Evolutionary conservation across 2,329 filamentous ascomycete species (phyloP), one percentile per base, ranked within the genome.

Genomic region (Tolypocladium cylindrosporum): DNA sequence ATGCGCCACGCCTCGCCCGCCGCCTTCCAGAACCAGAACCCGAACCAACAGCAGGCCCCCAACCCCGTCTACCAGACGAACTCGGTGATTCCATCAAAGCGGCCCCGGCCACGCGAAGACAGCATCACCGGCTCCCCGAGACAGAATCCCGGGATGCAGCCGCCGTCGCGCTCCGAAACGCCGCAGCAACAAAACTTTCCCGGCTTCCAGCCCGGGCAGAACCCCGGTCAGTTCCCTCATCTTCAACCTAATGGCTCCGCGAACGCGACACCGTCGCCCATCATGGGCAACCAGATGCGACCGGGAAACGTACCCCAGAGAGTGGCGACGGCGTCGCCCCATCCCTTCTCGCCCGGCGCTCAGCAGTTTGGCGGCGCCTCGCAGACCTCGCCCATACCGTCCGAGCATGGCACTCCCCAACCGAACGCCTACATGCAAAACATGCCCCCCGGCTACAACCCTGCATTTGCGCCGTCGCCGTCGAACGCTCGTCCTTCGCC

Each of bases 321-420:
- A 67, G 90, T 97, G 72, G 88, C 91, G 63, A 97, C 93, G 52
- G 88, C 91, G 50, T 97, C 94, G 39, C 93, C 94, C 4, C 93
- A 94, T 72, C 90, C 91, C 1, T 96, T 95, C 71, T 92, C 89
- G 1, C 89, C 89, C 19, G 86, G 86, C 58, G 81, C 83, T 39
- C 87, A 88, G 64, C 88, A 89, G 67, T 89, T 90, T 66, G 82
- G 79, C 37, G 82, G 79, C 37, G 60, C 56, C 42, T 74, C 82
- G 19, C 89, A 92, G 67, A 81, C 87, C 60, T 94, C 90, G 3
- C 89, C 90, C 13, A 84, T 88, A 19, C 85, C 88, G 6, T 88
- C 89, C 31, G 89, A 94, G 61, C 87, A 90, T 65, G 81, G 85
- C 58, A 91, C 89, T 10, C 88, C 89, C 0, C 89, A 92, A 68